Evolutionary conservation across 179 eudicot genomes (phyloP).

Genomic region (Spinacia oleracea): DNA sequence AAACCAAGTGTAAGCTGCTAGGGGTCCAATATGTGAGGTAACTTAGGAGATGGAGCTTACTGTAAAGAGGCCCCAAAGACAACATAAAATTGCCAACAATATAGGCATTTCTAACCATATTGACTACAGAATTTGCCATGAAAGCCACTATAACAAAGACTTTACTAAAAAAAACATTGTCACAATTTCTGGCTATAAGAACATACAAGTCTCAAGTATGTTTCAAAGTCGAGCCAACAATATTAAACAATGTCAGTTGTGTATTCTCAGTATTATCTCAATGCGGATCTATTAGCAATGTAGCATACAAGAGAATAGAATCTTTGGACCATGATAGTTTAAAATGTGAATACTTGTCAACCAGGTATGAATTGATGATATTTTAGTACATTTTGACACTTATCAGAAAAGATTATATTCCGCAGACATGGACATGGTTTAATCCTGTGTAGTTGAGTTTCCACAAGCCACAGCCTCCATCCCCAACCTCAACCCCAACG

Average conservation of each 20-base stretch:
- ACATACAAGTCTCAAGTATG: background rate
- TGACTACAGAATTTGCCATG: background rate
- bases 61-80: background rate
- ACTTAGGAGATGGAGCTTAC: background rate
- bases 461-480: slow-evolving; percentile 5
- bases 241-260: background rate
- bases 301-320: background rate
- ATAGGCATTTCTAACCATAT: background rate
- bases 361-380: background rate
- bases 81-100: background rate
- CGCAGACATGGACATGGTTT: background rate
- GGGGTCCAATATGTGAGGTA: background rate
- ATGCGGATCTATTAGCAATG: background rate
- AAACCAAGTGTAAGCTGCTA: background rate
- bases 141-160: background rate
- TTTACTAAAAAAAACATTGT: background rate
- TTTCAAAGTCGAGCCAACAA: background rate
- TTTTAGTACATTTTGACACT: background rate
- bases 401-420: background rate
- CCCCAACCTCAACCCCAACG: background rate
- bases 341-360: too few species aligned
- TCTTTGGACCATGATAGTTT: background rate
- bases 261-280: background rate
- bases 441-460: background rate
- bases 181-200: background rate